phyloP scores from a whole-genome alignment of 352 stramenopile species.

The Blastocystis hominis region DNA sequence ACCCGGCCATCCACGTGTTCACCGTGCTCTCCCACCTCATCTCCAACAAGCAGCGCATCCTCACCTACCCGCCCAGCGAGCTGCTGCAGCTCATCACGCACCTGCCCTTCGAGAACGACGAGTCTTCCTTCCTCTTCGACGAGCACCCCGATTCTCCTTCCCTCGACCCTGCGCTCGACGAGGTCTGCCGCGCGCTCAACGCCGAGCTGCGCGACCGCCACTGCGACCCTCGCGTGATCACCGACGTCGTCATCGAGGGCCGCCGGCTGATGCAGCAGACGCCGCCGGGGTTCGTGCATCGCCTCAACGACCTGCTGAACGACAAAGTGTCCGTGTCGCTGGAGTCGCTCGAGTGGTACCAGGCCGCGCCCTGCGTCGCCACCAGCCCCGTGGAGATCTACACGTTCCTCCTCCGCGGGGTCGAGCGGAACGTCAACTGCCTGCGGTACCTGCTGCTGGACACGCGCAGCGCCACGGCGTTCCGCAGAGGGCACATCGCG shows the following conservation, averaged over 20 bases:
- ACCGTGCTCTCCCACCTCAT: slow-evolving; percentile 55
- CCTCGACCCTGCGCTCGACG: neutral
- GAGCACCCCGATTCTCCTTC: neutral
- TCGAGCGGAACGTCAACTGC: slow-evolving; percentile 22
- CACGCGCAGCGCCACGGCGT: neutral
- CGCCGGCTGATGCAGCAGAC: slow-evolving; percentile 14
- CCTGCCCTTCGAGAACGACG: slow-evolving; percentile 48
- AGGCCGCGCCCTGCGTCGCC: neutral
- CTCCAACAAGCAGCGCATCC: slow-evolving; percentile 26
- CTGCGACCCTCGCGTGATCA: neutral
- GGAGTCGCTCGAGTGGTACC: slow-evolving; percentile 17
- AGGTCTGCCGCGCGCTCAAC: neutral
- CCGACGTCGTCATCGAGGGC: slow-evolving; percentile 11
- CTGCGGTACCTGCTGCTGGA: slow-evolving; percentile 36
- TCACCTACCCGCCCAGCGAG: neutral
- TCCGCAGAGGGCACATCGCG: neutral
- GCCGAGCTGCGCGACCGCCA: neutral
- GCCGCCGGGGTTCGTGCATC: slow-evolving; percentile 32
- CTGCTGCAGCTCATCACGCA: slow-evolving; percentile 50
- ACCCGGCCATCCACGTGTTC: slow-evolving; percentile 36
- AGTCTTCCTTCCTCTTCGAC: neutral
- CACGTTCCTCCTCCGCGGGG: slow-evolving; percentile 27
- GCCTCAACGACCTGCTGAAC: slow-evolving; percentile 47
- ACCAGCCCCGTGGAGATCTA: slow-evolving; percentile 17
- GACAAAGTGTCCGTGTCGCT: neutral